Evolutionary conservation across 2,329 filamentous ascomycete genomes (phyloP).

Genomic region (Fusarium sp.): DNA sequence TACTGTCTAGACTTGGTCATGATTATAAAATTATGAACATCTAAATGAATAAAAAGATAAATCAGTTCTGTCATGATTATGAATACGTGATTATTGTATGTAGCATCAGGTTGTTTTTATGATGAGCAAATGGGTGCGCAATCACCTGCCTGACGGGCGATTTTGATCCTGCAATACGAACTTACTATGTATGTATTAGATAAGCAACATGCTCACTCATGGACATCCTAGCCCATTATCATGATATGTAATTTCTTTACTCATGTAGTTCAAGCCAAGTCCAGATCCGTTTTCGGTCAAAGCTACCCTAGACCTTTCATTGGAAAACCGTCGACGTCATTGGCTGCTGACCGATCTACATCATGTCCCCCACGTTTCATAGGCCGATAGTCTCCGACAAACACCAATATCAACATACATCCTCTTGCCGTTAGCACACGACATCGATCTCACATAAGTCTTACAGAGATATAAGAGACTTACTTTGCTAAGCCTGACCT

Average conservation of each 20-base stretch:
- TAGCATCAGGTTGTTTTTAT: too few species aligned
- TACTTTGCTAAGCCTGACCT: neutral
- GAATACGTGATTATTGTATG: too few species aligned
- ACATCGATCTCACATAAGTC: constrained; percentile 18
- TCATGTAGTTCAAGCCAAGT: neutral
- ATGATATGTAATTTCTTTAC: neutral
- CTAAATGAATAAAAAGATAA: constrained; percentile 32
- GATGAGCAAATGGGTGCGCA: too few species aligned
- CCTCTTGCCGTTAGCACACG: neutral
- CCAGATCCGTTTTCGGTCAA: constrained; percentile 14
- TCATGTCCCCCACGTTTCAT: constrained; percentile 11
- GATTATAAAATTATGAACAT: constrained; percentile 29
- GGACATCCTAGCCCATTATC: neutral
- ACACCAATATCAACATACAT: constrained; percentile 4
- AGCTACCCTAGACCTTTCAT: constrained; percentile 14
- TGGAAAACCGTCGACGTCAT: constrained; percentile 19
- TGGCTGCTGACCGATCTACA: constrained; percentile 21
- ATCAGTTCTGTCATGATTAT: neutral
- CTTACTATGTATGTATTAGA: constrained; percentile 26
- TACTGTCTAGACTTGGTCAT: constrained; percentile 11
- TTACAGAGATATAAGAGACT: neutral
- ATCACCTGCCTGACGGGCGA: too few species aligned
- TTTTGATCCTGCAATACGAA: constrained; percentile 3
- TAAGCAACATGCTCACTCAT: neutral
- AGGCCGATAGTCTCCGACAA: constrained; percentile 24